Percentiles rank a stretch among this genome's conserved stretches.
These are phyloP conservation scores for Purshia tridentata DNA, from an alignment of 306 rosid genomes.

Conservation along the genomic window DNA sequence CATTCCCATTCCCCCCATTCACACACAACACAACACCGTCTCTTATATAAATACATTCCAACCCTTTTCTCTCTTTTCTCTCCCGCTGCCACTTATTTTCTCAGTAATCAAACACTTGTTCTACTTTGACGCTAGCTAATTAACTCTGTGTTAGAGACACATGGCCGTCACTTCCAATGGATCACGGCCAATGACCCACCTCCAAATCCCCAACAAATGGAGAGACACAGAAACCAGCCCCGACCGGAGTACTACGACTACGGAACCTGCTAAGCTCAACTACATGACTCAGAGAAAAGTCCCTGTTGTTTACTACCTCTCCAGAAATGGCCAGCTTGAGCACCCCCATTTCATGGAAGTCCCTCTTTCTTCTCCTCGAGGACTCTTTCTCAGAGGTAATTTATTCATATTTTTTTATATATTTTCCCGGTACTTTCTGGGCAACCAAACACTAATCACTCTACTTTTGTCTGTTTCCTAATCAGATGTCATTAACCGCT, in stretches of 20 bases:
- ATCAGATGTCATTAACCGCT: slow-evolving; percentile 72
- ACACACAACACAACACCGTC: not conserved
- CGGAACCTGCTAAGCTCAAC: slow-evolving; percentile 21
- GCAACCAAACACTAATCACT: not conserved
- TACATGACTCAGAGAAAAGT: slow-evolving; percentile 42
- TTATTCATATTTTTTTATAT: not conserved
- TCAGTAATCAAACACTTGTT: not conserved
- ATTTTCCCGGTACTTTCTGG: not conserved
- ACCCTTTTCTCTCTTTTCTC: not conserved
- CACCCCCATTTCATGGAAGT: slow-evolving; percentile 99
- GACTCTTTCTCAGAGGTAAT: slow-evolving; percentile 83
- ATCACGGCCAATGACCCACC: slow-evolving; percentile 32
- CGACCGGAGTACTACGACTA: slow-evolving; percentile 34
- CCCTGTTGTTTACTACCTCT: slow-evolving; percentile 85
- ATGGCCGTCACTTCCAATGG: slow-evolving; percentile 66
- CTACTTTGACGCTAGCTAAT: not conserved
- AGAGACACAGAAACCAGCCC: slow-evolving; percentile 66
- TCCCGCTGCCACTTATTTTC: not conserved
- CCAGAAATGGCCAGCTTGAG: slow-evolving; percentile 86
- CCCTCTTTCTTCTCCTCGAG: slow-evolving; percentile 79
- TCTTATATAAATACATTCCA: not conserved
- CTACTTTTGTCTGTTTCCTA: not conserved
- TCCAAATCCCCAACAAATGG: slow-evolving; percentile 68
- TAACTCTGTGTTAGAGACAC: slow-evolving; percentile 17
- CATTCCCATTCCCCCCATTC: not conserved